Conservation (phyloP, 257 asterid genomes). For the Thymus mandschuricus region DNA sequence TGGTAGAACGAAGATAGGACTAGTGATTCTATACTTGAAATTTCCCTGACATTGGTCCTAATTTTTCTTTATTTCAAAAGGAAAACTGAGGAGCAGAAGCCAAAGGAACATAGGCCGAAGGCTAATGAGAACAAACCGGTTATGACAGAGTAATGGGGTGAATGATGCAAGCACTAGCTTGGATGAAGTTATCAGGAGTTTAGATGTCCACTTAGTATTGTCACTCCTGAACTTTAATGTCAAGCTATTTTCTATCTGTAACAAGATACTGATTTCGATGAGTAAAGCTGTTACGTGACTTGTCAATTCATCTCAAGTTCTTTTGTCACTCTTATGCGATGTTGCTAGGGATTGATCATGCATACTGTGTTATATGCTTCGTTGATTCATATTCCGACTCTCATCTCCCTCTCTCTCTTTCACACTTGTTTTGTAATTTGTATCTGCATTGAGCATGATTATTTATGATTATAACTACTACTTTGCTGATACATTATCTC, state of each 20-base stretch:
- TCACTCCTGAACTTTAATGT: slow-evolving; percentile 26
- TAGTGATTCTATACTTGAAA: not conserved
- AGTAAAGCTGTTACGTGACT: slow-evolving; percentile 8
- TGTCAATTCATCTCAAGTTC: not conserved
- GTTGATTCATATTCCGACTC: not conserved
- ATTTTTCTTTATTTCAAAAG: slow-evolving; percentile 38
- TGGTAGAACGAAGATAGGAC: not conserved
- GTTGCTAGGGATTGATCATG: not conserved
- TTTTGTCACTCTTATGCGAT: not conserved
- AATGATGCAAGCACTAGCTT: slow-evolving; percentile 21
- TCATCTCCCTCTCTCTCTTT: not conserved
- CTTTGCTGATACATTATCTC: not conserved
- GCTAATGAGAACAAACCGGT: slow-evolving; percentile 94
- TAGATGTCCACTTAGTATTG: slow-evolving; percentile 11
- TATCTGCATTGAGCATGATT: not conserved
- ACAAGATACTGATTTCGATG: slow-evolving; percentile 26
- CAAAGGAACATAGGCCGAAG: slow-evolving; percentile 92
- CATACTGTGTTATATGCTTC: not conserved
- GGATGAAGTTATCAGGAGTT: slow-evolving; percentile 16
- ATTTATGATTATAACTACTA: not conserved
- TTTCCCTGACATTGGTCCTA: slow-evolving; percentile 1
- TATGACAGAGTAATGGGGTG: slow-evolving; percentile 67
- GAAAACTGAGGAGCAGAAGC: slow-evolving; percentile 97
- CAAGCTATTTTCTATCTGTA: slow-evolving; percentile 21
- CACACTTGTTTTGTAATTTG: not conserved